Evolutionary conservation across 2,329 filamentous ascomycete genomes (phyloP), one percentile per base, ranked within the genome.

Genomic region (Cladosporium sp.): DNA sequence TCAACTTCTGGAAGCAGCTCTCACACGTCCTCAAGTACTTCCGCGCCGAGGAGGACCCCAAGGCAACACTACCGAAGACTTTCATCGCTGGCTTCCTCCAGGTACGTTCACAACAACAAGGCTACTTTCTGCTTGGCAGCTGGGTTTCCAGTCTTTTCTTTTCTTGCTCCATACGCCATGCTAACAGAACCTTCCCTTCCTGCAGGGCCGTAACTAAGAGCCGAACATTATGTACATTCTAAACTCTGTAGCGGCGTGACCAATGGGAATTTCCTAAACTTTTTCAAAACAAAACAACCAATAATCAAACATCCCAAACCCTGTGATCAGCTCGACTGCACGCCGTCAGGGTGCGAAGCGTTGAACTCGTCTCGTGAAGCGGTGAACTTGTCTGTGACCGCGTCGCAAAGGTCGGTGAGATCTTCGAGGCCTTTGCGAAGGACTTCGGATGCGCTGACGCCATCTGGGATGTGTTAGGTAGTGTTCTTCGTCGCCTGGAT

Each of bases 1-100:
- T 99, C 85, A 99, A 99, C 83, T 99, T 91, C 85, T 99, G 95
- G 95, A 97, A 97, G 82, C 95, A 99, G 81, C 85, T 93, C 68
- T 91, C 91, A 69, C 95, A 99, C 79, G 86, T 99, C 72, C 92
- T 99, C 86, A 93, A 95, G 74, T 99, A 97, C 81, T 99, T 98
- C 86, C 89, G 93, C 77, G 86, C 89, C 73, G 93, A 98, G 79
- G 92, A 88, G 84, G 92, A 88, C 79, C 90, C 84, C 78, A 92
- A 84, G 71, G 84, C 87, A 73, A 88, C 87, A 77, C 81, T 97
- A 80, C 94, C 94, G 46, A 88, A 88, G 74, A 95, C 87, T 83
- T 99, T 99, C 82, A 96, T 99, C 82, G 86, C 89, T 73, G 92
- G 92, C 58, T 99, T 99, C 84, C 84, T 99, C 75, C 92, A 98